Evolutionary conservation across 2,329 filamentous ascomycete genomes (phyloP).

Genomic region (Colletotrichum kahawae): DNA sequence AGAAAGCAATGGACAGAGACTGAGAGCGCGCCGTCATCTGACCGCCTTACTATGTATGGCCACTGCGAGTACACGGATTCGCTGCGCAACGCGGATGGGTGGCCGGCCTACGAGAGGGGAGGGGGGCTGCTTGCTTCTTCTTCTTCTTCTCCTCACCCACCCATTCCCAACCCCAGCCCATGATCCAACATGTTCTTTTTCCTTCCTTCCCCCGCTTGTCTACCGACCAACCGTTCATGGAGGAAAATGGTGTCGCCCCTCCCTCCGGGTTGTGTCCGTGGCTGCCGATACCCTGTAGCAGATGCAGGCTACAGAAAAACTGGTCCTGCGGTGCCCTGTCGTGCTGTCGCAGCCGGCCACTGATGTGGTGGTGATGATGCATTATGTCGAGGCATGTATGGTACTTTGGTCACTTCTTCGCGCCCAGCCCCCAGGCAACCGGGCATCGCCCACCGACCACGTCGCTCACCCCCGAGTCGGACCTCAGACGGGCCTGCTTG

Average conservation of each 20-base stretch:
- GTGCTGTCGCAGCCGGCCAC: not conserved
- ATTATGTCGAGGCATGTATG: not conserved
- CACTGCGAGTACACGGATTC: not conserved
- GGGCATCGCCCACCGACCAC: not conserved
- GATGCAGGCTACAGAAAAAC: not conserved
- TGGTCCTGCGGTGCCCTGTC: not conserved
- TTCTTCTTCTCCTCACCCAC: not conserved
- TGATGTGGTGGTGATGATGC: not conserved
- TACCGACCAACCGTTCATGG: not conserved
- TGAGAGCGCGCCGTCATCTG: not conserved
- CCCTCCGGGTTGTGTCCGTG: not conserved
- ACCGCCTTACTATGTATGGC: not conserved
- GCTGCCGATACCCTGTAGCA: not conserved
- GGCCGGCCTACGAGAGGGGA: not conserved
- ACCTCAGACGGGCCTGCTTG: not conserved
- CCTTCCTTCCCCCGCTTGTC: not conserved
- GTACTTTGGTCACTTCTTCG: slow-evolving; percentile 5
- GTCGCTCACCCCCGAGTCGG: not conserved
- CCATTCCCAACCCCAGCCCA: not conserved
- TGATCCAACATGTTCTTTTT: not conserved
- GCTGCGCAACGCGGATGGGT: not conserved
- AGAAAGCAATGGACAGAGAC: not conserved
- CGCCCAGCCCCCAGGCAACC: slow-evolving; percentile 2
- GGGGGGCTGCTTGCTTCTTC: not conserved
- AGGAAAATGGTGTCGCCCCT: not conserved